Evolutionary conservation across 805 yeast species (phyloP).

Genomic region (Scheffersomyces lignosus): DNA sequence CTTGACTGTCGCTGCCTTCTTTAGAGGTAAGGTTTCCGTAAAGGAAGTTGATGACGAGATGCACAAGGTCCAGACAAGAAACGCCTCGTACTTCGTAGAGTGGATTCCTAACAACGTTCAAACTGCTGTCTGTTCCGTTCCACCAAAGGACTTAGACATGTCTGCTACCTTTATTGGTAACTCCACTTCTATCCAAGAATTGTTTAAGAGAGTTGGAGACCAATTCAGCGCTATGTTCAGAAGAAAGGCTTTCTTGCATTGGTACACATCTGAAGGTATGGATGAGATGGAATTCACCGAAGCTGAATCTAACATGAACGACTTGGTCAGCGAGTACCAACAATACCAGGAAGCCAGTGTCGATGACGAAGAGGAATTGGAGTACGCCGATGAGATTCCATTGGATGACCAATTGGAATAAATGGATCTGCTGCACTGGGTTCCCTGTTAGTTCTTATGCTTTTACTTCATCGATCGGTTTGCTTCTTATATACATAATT

Average conservation of each 20-base stretch:
- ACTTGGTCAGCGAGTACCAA: conserved; percentile 83
- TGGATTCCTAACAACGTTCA: conserved; percentile 97
- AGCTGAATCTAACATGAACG: conserved; percentile 90
- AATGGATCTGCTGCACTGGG: conserved; percentile 6
- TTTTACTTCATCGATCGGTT: conserved; percentile 1
- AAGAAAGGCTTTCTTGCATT: conserved; percentile 92
- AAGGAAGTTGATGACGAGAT: conserved; percentile 95
- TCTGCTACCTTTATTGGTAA: conserved; percentile 92
- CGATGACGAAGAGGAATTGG: conserved; percentile 76
- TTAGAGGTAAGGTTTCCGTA: conserved; percentile 89
- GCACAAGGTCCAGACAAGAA: conserved; percentile 78
- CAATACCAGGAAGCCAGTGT: conserved; percentile 85
- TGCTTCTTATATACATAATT: conserved; percentile 12
- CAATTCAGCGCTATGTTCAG: conserved; percentile 92
- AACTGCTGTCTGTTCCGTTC: conserved; percentile 88
- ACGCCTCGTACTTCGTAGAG: conserved; percentile 83
- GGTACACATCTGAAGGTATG: conserved; percentile 97
- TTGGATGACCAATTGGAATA: conserved; percentile 52
- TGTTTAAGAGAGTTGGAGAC: conserved; percentile 84
- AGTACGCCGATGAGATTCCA: conserved; percentile 65
- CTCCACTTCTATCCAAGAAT: conserved; percentile 89
- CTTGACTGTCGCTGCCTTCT: conserved; percentile 90
- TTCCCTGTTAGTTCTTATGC: conserved; percentile 1
- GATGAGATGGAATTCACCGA: conserved; percentile 92
- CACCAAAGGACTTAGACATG: conserved; percentile 84